A percentile compares a stretch with the other conserved stretches of the same genome.
Evolutionary conservation across 1,139 yeast genomes (phyloP).

Genomic region (Debaryomyces subglobosus): DNA sequence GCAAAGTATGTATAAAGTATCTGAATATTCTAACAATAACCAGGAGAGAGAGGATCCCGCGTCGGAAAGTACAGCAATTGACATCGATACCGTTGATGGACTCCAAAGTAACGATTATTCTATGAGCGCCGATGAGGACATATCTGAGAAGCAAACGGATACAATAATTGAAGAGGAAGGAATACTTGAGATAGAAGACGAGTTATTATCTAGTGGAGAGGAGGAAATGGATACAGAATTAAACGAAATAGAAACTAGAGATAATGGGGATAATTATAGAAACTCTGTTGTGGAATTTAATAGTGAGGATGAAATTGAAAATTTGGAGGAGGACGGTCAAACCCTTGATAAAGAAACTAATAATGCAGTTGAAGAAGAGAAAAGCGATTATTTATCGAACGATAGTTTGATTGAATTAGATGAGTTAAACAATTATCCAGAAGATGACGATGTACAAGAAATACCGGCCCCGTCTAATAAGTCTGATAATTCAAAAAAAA

Average conservation of each 20-base stretch:
- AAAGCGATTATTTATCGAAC: neutral
- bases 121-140: slow-evolving; percentile 6
- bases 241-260: slow-evolving; percentile 10
- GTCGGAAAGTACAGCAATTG: neutral
- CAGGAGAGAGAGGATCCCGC: neutral
- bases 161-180: neutral
- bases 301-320: slow-evolving; percentile 21
- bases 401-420: neutral
- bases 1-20: slow-evolving; percentile 5
- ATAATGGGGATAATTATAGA: slow-evolving; percentile 18
- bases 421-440: neutral
- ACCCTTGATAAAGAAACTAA: neutral
- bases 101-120: neutral
- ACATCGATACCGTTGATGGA: neutral
- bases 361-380: neutral
- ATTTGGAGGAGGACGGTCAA: slow-evolving; percentile 15
- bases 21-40: neutral
- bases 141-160: neutral
- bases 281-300: slow-evolving; percentile 17
- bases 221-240: slow-evolving; percentile 36
- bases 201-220: slow-evolving; percentile 8
- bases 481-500: neutral
- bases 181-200: slow-evolving; percentile 36
- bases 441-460: neutral
- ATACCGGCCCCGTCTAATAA: neutral